Conservation (phyloP, 345 rosid species). For the Populus nigra region DNA sequence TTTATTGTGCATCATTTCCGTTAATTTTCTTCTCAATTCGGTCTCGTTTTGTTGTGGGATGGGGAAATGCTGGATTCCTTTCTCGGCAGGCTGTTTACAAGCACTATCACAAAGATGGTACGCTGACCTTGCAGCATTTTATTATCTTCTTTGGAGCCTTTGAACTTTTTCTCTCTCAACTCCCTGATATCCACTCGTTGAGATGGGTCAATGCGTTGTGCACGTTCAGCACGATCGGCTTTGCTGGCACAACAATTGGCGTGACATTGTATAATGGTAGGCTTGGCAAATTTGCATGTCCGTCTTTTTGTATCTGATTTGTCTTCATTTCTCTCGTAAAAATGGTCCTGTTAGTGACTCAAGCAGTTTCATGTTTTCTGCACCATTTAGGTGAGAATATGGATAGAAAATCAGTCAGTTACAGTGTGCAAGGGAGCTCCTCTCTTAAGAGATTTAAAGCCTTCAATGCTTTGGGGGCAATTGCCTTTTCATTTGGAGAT, state of each 20-base stretch:
- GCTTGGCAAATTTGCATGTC: neutral
- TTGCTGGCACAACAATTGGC: slow-evolving; percentile 50
- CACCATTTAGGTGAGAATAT: slow-evolving; percentile 33
- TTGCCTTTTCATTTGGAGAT: slow-evolving; percentile 58
- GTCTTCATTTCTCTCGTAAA: neutral
- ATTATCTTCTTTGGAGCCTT: slow-evolving; percentile 45
- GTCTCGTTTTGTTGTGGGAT: no score
- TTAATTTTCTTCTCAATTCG: no score
- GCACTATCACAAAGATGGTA: slow-evolving; percentile 33
- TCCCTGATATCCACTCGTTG: slow-evolving; percentile 48
- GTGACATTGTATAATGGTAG: slow-evolving; percentile 44
- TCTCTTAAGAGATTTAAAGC: slow-evolving; percentile 40
- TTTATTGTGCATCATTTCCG: no score
- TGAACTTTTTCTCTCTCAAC: slow-evolving; percentile 50
- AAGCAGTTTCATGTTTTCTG: neutral
- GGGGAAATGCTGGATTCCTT: neutral
- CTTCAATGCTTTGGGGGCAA: slow-evolving; percentile 51
- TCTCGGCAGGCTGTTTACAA: slow-evolving; percentile 42
- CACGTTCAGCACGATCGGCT: slow-evolving; percentile 46
- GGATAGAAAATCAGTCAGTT: slow-evolving; percentile 37
- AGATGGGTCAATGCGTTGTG: slow-evolving; percentile 50
- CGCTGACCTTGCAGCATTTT: slow-evolving; percentile 43
- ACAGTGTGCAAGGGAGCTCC: slow-evolving; percentile 44
- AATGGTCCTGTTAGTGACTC: neutral
- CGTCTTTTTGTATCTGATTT: neutral